Evolutionary conservation across 2,329 filamentous ascomycete species (phyloP).

Genomic region (Fusarium sp.): DNA sequence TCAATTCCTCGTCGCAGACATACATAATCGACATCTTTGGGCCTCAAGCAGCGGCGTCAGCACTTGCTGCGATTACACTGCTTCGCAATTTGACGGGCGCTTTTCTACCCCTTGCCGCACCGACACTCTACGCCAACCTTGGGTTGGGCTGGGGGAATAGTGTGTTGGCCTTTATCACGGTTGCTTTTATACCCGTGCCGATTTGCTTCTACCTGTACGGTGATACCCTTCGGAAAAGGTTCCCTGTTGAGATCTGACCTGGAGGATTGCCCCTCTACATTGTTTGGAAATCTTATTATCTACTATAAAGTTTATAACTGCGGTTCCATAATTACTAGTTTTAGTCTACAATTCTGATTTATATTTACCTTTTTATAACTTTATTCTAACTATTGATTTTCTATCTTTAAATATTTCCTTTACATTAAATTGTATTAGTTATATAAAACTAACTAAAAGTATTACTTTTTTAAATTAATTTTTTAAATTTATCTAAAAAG

Average conservation of each 20-base stretch:
- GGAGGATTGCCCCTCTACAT: fast-evolving
- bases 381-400: too few relatives aligned
- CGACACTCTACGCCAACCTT: slow-evolving; percentile 42
- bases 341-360: too few relatives aligned
- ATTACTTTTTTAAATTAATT: neutral
- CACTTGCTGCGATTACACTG: slow-evolving; percentile 25
- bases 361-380: too few relatives aligned
- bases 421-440: neutral
- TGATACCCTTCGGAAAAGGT: slow-evolving; percentile 40
- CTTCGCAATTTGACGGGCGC: slow-evolving; percentile 14
- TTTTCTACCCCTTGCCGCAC: slow-evolving; percentile 12
- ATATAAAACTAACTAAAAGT: fast-evolving
- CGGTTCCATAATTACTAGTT: too few relatives aligned
- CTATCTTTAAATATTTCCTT: neutral
- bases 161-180: slow-evolving; percentile 51
- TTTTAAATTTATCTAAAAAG: too few relatives aligned
- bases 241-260: neutral
- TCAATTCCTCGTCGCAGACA: slow-evolving; percentile 7
- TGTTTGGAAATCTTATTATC: neutral
- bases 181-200: slow-evolving; percentile 52
- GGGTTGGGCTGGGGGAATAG: slow-evolving; percentile 58
- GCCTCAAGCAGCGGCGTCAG: slow-evolving; percentile 13
- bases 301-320: fast-evolving
- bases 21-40: neutral
- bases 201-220: slow-evolving; percentile 52